A percentile compares a stretch with the other conserved stretches of the same genome.
Conservation (phyloP, 495 filamentous ascomycete species). For the Podospora australis region DNA sequence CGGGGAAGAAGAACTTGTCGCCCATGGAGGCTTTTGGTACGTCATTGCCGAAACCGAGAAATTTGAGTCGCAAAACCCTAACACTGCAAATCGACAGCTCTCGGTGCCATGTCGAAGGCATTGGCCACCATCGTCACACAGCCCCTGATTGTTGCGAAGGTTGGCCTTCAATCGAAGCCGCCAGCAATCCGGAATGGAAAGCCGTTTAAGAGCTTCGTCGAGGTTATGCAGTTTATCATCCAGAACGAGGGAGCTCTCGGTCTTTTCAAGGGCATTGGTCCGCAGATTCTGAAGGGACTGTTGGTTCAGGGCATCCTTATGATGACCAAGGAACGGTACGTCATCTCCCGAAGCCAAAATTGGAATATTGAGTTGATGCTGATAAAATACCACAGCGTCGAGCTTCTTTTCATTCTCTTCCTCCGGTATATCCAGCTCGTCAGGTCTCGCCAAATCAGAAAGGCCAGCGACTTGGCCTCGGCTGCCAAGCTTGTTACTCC, state of each 20-base stretch:
- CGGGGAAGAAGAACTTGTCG: conserved; percentile 66
- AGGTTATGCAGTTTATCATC: conserved; percentile 91
- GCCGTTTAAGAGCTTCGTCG: conserved; percentile 88
- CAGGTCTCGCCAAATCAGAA: conserved; percentile 62
- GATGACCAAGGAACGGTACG: conserved; percentile 98
- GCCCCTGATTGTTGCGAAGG: conserved; percentile 96
- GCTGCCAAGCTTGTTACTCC: conserved; percentile 43
- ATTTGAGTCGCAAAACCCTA: too few species aligned
- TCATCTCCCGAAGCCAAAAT: background rate
- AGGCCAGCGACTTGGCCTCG: conserved; percentile 53
- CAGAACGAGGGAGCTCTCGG: conserved; percentile 75
- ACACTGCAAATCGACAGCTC: too few species aligned
- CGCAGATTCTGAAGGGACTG: conserved; percentile 88
- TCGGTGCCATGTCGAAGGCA: conserved; percentile 89
- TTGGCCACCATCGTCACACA: conserved; percentile 90
- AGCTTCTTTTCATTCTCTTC: conserved; percentile 80
- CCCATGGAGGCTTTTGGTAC: conserved; percentile 88
- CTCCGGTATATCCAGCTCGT: conserved; percentile 73
- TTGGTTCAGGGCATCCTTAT: conserved; percentile 93
- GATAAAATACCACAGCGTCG: conserved; percentile 58
- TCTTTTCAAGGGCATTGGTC: conserved; percentile 94
- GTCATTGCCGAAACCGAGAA: too few species aligned
- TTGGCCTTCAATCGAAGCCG: conserved; percentile 88
- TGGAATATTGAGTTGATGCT: conserved; percentile 16
- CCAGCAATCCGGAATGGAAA: conserved; percentile 79